Conservation (phyloP, 805 yeast species). For the Lipomyces spencermartinsiae region DNA sequence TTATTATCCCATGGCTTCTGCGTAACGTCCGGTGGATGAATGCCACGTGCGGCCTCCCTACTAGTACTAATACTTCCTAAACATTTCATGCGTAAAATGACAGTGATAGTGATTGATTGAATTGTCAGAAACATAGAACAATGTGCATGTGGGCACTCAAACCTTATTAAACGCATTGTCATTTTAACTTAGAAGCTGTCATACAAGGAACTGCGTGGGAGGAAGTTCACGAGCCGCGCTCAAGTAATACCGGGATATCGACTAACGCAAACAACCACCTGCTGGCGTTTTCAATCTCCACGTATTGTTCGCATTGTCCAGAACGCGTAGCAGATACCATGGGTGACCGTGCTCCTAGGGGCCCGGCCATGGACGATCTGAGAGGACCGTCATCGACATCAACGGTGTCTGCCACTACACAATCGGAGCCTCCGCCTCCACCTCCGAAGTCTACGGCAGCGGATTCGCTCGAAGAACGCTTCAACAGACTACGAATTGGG, state of each 20-base stretch:
- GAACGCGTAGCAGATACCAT: not conserved
- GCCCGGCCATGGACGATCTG: slow-evolving; percentile 10
- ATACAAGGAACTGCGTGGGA: not conserved
- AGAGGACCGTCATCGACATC: slow-evolving; percentile 4
- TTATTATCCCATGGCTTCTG: not conserved
- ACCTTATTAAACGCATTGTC: too few species aligned
- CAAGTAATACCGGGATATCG: not conserved
- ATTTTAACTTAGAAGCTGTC: not conserved
- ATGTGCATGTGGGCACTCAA: too few species aligned
- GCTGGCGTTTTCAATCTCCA: not conserved
- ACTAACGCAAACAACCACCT: not conserved
- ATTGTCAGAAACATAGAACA: too few species aligned
- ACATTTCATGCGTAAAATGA: too few species aligned
- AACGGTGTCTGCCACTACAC: not conserved
- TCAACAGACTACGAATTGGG: slow-evolving; percentile 8
- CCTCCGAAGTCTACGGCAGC: slow-evolving; percentile 3
- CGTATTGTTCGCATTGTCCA: not conserved
- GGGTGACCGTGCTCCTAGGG: not conserved
- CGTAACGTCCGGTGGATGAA: too few species aligned
- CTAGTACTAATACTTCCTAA: too few species aligned
- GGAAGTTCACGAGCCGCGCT: not conserved
- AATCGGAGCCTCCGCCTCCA: not conserved
- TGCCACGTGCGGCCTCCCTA: too few species aligned
- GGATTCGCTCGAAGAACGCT: slow-evolving; percentile 10
- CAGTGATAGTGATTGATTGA: too few species aligned